A percentile compares a stretch with the other conserved stretches of the same genome.
Evolutionary conservation across 495 filamentous ascomycete genomes (phyloP).

Genomic region (Hyaloscypha bicolor): DNA sequence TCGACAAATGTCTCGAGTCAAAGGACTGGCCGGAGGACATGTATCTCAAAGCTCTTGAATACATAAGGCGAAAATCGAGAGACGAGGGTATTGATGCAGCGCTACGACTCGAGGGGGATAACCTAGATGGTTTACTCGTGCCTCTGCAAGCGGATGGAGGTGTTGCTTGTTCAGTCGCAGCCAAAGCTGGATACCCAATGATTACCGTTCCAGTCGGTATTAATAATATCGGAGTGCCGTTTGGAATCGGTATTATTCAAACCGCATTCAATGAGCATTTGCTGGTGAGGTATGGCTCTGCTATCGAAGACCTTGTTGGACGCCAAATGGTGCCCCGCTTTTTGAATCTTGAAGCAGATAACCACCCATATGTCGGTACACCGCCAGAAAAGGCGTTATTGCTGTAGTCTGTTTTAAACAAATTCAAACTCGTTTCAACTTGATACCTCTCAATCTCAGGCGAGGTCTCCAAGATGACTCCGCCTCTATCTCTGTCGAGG

Average conservation of each 20-base stretch:
- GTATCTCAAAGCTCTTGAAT: slow-evolving; percentile 63
- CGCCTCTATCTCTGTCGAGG: too few species aligned
- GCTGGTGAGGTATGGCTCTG: slow-evolving; percentile 64
- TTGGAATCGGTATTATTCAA: slow-evolving; percentile 65
- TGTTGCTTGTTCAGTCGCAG: slow-evolving; percentile 54
- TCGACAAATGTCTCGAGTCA: slow-evolving; percentile 18
- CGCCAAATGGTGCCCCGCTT: slow-evolving; percentile 10
- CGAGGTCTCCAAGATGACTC: neutral
- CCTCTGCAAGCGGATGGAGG: slow-evolving; percentile 60
- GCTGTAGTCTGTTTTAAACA: slow-evolving; percentile 2
- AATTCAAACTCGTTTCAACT: slow-evolving; percentile 11
- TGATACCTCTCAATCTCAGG: slow-evolving; percentile 6
- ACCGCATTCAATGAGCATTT: slow-evolving; percentile 64
- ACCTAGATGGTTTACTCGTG: slow-evolving; percentile 62
- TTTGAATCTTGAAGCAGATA: slow-evolving; percentile 32
- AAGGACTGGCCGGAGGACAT: slow-evolving; percentile 7
- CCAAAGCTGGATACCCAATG: slow-evolving; percentile 66
- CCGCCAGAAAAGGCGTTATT: slow-evolving; percentile 1
- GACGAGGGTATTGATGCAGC: slow-evolving; percentile 70
- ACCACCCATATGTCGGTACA: slow-evolving; percentile 15
- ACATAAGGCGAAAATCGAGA: slow-evolving; percentile 56
- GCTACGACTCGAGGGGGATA: slow-evolving; percentile 47
- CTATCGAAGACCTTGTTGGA: slow-evolving; percentile 63
- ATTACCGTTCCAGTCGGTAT: slow-evolving; percentile 66
- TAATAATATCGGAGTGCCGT: slow-evolving; percentile 63